Evolutionary conservation across 768 basidiomycete species (phyloP).

Genomic region (Leucocoprinus birnbaumii): DNA sequence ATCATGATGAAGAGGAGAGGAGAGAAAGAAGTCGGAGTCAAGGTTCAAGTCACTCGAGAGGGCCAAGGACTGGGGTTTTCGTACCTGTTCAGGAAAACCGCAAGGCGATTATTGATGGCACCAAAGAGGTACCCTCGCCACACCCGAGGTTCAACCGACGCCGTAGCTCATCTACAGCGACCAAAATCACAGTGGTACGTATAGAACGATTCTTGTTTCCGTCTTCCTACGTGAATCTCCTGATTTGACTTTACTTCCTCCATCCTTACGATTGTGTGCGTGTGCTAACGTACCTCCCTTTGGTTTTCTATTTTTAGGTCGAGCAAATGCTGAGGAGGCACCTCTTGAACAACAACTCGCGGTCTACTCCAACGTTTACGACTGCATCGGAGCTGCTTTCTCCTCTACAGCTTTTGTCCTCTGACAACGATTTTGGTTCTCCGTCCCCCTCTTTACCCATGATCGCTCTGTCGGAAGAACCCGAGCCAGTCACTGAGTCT

Average conservation of each 20-base stretch:
- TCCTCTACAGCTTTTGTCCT: constrained; percentile 8
- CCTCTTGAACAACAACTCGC: constrained; percentile 22
- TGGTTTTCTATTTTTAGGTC: constrained; percentile 25
- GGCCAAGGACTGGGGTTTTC: constrained; percentile 40
- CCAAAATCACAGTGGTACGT: constrained; percentile 24
- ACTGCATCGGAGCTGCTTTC: constrained; percentile 8
- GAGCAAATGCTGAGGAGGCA: constrained; percentile 33
- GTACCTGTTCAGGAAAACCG: constrained; percentile 28
- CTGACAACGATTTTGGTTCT: constrained; percentile 10
- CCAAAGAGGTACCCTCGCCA: constrained; percentile 45
- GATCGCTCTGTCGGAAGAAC: constrained; percentile 24
- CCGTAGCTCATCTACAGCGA: constrained; percentile 10
- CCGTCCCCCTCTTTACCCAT: constrained; percentile 11
- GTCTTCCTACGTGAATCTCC: background rate
- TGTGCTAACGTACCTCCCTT: constrained; percentile 15
- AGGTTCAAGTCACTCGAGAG: constrained; percentile 24
- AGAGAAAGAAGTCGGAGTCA: constrained; percentile 17
- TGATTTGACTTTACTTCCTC: constrained; percentile 5
- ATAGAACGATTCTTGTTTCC: constrained; percentile 19
- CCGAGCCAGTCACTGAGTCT: constrained; percentile 39
- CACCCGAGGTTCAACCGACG: constrained; percentile 40
- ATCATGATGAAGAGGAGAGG: constrained; percentile 29
- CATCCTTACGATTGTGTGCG: constrained; percentile 7
- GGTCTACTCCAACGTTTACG: constrained; percentile 22
- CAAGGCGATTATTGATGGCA: constrained; percentile 46